These are phyloP conservation scores for Celoporthe dispersa DNA, from an alignment of 2,329 filamentous ascomycete species.

Conservation along the genomic window DNA sequence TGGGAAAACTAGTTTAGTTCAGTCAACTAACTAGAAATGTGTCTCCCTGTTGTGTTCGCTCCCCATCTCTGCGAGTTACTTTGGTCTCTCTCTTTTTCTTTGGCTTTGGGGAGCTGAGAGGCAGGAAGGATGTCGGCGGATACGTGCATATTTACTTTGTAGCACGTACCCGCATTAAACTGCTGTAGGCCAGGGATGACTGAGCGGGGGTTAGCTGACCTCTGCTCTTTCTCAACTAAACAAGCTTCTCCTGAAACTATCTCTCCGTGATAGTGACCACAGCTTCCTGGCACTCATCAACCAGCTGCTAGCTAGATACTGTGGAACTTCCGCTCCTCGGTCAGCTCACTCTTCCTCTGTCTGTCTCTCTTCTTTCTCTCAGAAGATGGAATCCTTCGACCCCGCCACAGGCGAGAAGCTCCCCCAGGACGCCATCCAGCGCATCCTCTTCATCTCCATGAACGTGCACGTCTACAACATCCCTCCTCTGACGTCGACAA, in stretches of 20 bases:
- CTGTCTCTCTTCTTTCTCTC: not conserved
- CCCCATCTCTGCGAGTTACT: not conserved
- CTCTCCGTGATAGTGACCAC: not conserved
- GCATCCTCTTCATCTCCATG: conserved; percentile 76
- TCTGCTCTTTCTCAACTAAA: not conserved
- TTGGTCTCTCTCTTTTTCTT: not conserved
- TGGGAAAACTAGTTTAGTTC: not conserved
- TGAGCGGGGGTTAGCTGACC: not conserved
- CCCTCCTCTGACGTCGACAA: conserved; percentile 76
- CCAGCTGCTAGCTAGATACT: not conserved
- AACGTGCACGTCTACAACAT: conserved; percentile 86
- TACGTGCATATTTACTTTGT: not conserved
- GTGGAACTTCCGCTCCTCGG: not conserved
- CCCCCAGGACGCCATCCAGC: conserved; percentile 78
- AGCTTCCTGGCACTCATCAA: not conserved
- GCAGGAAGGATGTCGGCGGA: not conserved
- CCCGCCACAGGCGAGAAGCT: conserved; percentile 71
- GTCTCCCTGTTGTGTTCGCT: not conserved
- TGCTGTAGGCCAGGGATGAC: conserved; percentile 11
- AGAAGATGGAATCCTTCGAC: conserved; percentile 67
- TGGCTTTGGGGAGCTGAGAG: not conserved
- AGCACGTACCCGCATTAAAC: not conserved
- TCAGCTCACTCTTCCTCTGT: too few species aligned
- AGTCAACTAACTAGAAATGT: not conserved
- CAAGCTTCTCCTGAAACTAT: not conserved